Percentiles rank a stretch among this genome's conserved stretches.
phyloP scores from a whole-genome alignment of 768 basidiomycete genomes.

The Hypsizygus marmoreus region DNA sequence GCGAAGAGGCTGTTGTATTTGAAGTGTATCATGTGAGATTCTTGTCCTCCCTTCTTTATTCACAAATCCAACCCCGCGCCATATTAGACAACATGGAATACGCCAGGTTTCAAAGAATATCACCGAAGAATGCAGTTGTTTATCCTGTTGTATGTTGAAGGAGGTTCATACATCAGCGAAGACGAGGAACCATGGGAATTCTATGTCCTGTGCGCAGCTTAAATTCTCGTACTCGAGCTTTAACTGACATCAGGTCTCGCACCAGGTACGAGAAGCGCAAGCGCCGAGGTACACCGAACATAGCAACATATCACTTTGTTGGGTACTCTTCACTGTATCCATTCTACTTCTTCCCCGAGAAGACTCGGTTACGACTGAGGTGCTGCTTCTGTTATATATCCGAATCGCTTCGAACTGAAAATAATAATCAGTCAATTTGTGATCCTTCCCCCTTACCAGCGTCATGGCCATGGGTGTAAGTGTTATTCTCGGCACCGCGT shows the following conservation, averaged over 20 bases:
- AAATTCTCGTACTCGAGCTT: neutral
- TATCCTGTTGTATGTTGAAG: conserved; percentile 93
- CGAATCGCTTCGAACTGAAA: conserved; percentile 7
- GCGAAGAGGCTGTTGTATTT: conserved; percentile 67
- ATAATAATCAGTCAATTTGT: conserved; percentile 80
- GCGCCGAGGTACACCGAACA: conserved; percentile 48
- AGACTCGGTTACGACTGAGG: conserved; percentile 85
- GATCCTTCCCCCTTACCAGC: conserved; percentile 88
- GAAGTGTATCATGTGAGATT: conserved; percentile 93
- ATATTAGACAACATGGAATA: conserved; percentile 77
- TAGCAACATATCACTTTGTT: conserved; percentile 82
- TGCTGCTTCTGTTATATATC: conserved; percentile 29
- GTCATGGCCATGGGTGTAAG: conserved; percentile 88
- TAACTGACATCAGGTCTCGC: neutral
- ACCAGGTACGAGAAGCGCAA: conserved; percentile 83
- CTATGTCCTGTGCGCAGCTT: conserved; percentile 67
- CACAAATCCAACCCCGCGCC: neutral
- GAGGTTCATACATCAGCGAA: conserved; percentile 91
- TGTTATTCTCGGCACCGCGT: neutral
- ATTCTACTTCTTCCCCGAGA: conserved; percentile 96
- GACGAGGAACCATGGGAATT: conserved; percentile 96
- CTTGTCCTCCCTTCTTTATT: conserved; percentile 11
- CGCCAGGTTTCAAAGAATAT: conserved; percentile 87
- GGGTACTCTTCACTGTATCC: conserved; percentile 95
- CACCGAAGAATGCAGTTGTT: conserved; percentile 94